These are phyloP conservation scores for Cokeromyces recurvatus DNA, from an alignment of 371 early-diverging fungal genomes.

Conservation along the genomic window DNA sequence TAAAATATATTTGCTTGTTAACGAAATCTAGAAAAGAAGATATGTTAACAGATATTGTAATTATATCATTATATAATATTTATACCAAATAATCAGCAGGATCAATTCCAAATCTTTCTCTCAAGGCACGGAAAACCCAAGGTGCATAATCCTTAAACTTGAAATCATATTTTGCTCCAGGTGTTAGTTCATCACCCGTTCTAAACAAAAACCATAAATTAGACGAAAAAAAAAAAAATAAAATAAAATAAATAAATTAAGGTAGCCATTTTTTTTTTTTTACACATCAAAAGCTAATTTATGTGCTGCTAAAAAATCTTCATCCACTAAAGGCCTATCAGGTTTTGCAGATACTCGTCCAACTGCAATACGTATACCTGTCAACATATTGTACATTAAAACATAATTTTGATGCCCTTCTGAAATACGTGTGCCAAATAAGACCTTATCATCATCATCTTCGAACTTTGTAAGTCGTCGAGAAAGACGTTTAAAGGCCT, in stretches of 20 bases:
- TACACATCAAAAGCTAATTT: conserved; percentile 90
- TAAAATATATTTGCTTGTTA: conserved; percentile 94
- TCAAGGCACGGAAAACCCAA: conserved; percentile 84
- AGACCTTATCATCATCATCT: conserved; percentile 40
- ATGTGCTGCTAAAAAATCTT: conserved; percentile 81
- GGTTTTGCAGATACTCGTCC: conserved; percentile 77
- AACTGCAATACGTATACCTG: conserved; percentile 77
- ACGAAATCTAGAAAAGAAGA: conserved; percentile 66
- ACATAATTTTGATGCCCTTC: conserved; percentile 65
- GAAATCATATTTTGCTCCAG: conserved; percentile 89
- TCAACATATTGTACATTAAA: conserved; percentile 95
- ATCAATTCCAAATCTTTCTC: conserved; percentile 80
- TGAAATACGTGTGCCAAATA: conserved; percentile 57
- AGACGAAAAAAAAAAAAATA: background rate
- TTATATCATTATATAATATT: no score
- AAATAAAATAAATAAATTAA: background rate
- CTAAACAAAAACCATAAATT: conserved; percentile 21
- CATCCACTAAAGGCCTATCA: conserved; percentile 57
- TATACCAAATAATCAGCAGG: conserved; percentile 87
- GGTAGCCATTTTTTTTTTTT: no score
- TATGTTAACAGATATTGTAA: background rate
- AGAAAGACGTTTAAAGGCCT: conserved; percentile 30
- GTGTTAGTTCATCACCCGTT: conserved; percentile 86
- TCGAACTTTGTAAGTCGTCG: conserved; percentile 7
- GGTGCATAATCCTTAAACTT: conserved; percentile 97